A percentile compares a stretch with the other conserved stretches of the same genome.
These are phyloP conservation scores for Kazachstania viticola DNA, from an alignment of 805 yeast genomes.

Conservation along the genomic window DNA sequence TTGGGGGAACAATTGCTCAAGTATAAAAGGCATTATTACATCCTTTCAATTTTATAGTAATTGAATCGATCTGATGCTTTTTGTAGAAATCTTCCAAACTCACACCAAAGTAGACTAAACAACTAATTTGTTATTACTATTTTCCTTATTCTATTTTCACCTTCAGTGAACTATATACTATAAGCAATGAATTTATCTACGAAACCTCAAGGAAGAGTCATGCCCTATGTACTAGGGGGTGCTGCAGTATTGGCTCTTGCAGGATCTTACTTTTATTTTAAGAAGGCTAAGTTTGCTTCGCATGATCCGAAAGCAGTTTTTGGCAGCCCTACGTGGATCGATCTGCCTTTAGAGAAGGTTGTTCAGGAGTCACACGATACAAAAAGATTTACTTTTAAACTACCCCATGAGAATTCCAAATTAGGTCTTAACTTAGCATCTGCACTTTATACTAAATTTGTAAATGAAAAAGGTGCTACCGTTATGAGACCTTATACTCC, in stretches of 20 bases:
- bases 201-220: too few species aligned
- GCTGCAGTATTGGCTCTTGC: slow-evolving; percentile 32
- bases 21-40: too few species aligned
- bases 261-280: slow-evolving; percentile 10
- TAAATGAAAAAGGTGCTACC: slow-evolving; percentile 71
- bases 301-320: slow-evolving; percentile 36
- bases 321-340: slow-evolving; percentile 62
- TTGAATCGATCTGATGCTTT: too few species aligned
- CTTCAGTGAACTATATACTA: too few species aligned
- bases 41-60: too few species aligned
- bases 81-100: too few species aligned
- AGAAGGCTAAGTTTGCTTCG: slow-evolving; percentile 16
- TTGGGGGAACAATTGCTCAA: too few species aligned
- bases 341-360: slow-evolving; percentile 39
- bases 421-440: slow-evolving; percentile 77
- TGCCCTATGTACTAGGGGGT: slow-evolving; percentile 26
- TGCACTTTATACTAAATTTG: slow-evolving; percentile 67
- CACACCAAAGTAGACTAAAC: too few species aligned
- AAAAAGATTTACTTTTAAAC: slow-evolving; percentile 57
- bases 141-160: too few species aligned
- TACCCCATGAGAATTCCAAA: slow-evolving; percentile 52
- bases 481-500: slow-evolving; percentile 92
- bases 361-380: slow-evolving; percentile 48
- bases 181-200: too few species aligned
- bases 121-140: too few species aligned